Percentiles rank a stretch among this genome's conserved stretches.
Conservation (phyloP, 2,329 filamentous ascomycete species). For the Alternaria novae-zelandiae region DNA sequence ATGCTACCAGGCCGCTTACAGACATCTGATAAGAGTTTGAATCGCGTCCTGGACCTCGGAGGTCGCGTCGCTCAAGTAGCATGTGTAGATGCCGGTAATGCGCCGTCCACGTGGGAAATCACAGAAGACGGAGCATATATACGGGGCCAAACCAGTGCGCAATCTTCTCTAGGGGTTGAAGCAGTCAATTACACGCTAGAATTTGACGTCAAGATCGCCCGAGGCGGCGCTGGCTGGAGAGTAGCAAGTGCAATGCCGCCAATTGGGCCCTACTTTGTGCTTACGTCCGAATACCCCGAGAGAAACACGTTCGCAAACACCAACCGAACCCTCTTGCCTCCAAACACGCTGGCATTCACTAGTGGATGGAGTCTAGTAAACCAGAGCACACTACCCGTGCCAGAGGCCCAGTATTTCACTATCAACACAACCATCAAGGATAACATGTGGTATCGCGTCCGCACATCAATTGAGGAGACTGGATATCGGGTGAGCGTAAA, state of each 20-base stretch:
- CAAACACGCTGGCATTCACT: not conserved
- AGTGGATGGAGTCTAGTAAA: not conserved
- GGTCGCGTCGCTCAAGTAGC: slow-evolving; percentile 41
- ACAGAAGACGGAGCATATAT: slow-evolving; percentile 46
- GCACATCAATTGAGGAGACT: not conserved
- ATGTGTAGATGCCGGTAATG: slow-evolving; percentile 49
- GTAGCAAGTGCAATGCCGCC: not conserved
- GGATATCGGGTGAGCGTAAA: not conserved
- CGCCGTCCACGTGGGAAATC: slow-evolving; percentile 40
- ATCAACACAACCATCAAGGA: not conserved
- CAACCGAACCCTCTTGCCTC: not conserved
- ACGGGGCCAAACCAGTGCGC: slow-evolving; percentile 39
- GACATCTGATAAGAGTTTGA: slow-evolving; percentile 28
- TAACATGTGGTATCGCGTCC: not conserved
- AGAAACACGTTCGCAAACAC: not conserved
- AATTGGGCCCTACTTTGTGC: not conserved
- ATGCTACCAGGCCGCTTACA: not conserved
- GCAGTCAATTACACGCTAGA: not conserved
- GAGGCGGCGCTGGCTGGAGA: not conserved
- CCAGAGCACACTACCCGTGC: not conserved
- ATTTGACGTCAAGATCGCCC: not conserved
- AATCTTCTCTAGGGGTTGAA: not conserved
- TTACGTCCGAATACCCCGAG: slow-evolving; percentile 1
- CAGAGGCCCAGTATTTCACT: not conserved
- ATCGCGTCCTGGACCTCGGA: slow-evolving; percentile 51